Percentiles rank a stretch among this genome's conserved stretches.
Conservation (phyloP, 208 protist genomes). For the Leishmania tropica region DNA sequence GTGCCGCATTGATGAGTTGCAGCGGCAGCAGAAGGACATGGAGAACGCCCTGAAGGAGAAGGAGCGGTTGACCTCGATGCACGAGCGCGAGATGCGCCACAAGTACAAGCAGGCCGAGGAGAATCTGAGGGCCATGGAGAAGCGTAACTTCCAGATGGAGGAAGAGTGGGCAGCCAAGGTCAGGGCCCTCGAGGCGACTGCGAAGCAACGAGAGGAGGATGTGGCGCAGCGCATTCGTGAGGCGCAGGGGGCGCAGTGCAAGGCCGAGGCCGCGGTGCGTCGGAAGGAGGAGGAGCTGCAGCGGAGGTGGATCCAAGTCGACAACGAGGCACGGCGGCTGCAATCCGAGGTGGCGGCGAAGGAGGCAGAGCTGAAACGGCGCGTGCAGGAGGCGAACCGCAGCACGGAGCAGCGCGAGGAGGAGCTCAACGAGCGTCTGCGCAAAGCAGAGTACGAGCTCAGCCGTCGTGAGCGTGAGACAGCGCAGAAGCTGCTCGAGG, state of each 20-base stretch:
- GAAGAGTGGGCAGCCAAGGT: constrained; percentile 56
- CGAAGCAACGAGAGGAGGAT: constrained; percentile 47
- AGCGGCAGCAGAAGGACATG: constrained; percentile 51
- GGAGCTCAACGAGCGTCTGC: constrained; percentile 50
- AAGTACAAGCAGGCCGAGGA: constrained; percentile 42
- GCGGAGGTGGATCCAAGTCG: constrained; percentile 48
- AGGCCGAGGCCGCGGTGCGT: constrained; percentile 43
- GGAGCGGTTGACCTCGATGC: constrained; percentile 39
- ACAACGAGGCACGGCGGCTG: constrained; percentile 44
- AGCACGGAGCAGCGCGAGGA: constrained; percentile 40
- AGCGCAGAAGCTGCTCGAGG: constrained; percentile 38
- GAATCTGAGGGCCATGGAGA: constrained; percentile 42
- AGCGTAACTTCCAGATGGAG: constrained; percentile 38
- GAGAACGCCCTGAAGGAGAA: constrained; percentile 51
- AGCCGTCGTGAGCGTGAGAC: constrained; percentile 45
- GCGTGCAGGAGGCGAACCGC: constrained; percentile 51
- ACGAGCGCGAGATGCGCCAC: constrained; percentile 50
- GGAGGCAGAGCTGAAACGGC: constrained; percentile 59
- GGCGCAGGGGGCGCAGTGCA: constrained; percentile 44
- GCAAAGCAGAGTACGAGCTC: constrained; percentile 48
- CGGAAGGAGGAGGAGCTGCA: constrained; percentile 52
- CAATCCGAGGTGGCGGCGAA: constrained; percentile 52
- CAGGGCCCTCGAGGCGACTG: constrained; percentile 42
- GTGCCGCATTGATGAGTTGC: constrained; percentile 58
- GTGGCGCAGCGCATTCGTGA: constrained; percentile 38